Conservation (phyloP, 192 early-diverging fungal species). For the Coemansia sp. region DNA sequence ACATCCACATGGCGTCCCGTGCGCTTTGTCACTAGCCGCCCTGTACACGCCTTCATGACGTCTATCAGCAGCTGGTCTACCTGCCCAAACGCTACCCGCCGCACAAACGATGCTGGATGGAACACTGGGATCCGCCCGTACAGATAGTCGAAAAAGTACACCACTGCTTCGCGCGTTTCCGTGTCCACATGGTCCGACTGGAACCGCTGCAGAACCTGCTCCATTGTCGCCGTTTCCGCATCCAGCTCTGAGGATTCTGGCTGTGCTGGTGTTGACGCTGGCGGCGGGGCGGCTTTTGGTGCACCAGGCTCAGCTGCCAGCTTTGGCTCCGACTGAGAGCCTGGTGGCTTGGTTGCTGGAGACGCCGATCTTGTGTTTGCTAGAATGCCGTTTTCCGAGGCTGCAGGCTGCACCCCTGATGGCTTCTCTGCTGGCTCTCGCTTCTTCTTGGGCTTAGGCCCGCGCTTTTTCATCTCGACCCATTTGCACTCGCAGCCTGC, state of each 20-base stretch:
- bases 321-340: background rate
- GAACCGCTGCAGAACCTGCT: slow-evolving; percentile 37
- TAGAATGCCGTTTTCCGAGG: background rate
- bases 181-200: slow-evolving; percentile 19
- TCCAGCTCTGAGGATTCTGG: too few relatives aligned
- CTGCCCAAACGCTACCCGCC: slow-evolving; percentile 30
- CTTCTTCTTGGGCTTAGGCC: slow-evolving; percentile 35
- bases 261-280: too few relatives aligned
- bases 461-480: slow-evolving; percentile 54
- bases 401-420: background rate
- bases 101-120: slow-evolving; percentile 47
- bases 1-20: slow-evolving; percentile 31
- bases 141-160: slow-evolving; percentile 45
- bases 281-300: too few relatives aligned
- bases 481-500: slow-evolving; percentile 48
- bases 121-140: slow-evolving; percentile 47
- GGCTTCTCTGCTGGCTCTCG: background rate
- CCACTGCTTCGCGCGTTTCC: slow-evolving; percentile 34
- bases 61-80: slow-evolving; percentile 43
- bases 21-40: slow-evolving; percentile 22
- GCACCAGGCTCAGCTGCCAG: background rate
- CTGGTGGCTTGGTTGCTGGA: background rate
- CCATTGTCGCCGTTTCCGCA: slow-evolving; percentile 25
- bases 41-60: slow-evolving; percentile 39
- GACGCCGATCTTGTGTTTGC: too few relatives aligned